Conservation (phyloP, 306 rosid genomes). For the Biancaea sappan region DNA sequence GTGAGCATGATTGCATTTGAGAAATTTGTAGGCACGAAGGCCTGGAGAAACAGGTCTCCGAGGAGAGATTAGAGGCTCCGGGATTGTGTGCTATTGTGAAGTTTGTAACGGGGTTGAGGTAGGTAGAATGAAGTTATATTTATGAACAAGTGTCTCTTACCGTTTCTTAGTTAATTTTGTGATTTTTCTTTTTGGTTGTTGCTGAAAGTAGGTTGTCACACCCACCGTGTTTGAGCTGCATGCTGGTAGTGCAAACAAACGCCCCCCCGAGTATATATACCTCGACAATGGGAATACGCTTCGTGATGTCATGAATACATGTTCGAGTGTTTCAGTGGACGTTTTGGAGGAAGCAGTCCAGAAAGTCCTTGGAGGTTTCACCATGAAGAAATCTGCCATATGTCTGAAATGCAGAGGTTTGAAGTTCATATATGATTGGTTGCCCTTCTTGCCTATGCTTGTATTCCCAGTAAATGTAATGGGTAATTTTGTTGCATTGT, state of each 20-base stretch:
- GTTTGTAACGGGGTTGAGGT: constrained; percentile 69
- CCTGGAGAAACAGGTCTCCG: constrained; percentile 58
- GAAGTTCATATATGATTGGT: constrained; percentile 34
- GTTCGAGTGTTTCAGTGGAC: constrained; percentile 45
- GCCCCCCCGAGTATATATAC: constrained; percentile 80
- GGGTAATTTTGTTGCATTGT: constrained; percentile 26
- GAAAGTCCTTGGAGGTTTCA: constrained; percentile 57
- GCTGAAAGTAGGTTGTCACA: constrained; percentile 61
- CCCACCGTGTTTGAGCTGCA: constrained; percentile 86
- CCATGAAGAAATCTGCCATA: constrained; percentile 53
- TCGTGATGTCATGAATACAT: constrained; percentile 75
- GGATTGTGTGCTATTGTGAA: constrained; percentile 65
- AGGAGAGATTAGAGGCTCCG: constrained; percentile 67
- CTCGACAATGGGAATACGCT: constrained; percentile 73
- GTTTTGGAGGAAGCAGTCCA: constrained; percentile 58
- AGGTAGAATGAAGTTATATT: constrained; percentile 34
- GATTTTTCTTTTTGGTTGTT: constrained; percentile 16
- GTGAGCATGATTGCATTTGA: constrained; percentile 15
- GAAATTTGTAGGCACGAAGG: constrained; percentile 51
- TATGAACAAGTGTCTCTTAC: background rate
- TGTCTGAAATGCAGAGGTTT: constrained; percentile 85
- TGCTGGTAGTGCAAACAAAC: constrained; percentile 84
- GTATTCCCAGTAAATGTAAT: background rate
- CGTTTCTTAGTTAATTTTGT: constrained; percentile 22
- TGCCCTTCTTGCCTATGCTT: constrained; percentile 2